Evolutionary conservation across 2,329 filamentous ascomycete species (phyloP), one percentile per base, ranked within the genome.

Genomic region (Colletotrichum simmondsii): DNA sequence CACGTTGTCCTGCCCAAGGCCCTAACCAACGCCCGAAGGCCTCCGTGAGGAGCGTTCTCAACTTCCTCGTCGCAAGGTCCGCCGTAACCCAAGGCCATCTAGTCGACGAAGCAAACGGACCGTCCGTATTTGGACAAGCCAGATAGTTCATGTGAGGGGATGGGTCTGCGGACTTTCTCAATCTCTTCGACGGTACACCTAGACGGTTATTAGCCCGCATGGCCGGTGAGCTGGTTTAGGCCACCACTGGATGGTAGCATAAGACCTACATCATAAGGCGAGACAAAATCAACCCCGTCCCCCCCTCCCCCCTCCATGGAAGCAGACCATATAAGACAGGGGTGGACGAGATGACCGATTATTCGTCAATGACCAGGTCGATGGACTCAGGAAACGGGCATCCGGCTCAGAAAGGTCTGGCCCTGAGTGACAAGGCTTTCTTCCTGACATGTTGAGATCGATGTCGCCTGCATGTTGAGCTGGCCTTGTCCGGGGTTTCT

Each of bases 391-490:
- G 35, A 70, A 61, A 69, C 59, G 65, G 70, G 59, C 28, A 56
- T 73, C 66, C 56, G 71, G 54, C 67, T 65, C 35, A 57, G n/a
- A 49, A 22, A 73, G 61, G 60, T 52, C 67, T 61, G 49, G 35
- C 46, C 30, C 30, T 11, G 46, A n/a, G 59, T 35, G 32, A 56
- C 30, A 24, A 58, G 42, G 30, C 42, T 16, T 35, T 63, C 12
- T 62, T 49, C 32, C 62, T 54, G 62, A 49, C 71, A 71, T 75
- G 74, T 75, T 78, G 74, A 78, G 75, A 75, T 75, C 68, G 72
- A 59, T 77, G 75, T 77, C 78, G 73, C 77, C 78, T 79, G 76
- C 78, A 80, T 77, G 75, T 75, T 75, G 64, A 72, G 74, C 53
- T 62, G 58, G 53, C 62, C 32, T 49, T 56, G 37, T 42, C 66